Conservation (phyloP, 805 yeast genomes). For the Ogataea naganishii region DNA sequence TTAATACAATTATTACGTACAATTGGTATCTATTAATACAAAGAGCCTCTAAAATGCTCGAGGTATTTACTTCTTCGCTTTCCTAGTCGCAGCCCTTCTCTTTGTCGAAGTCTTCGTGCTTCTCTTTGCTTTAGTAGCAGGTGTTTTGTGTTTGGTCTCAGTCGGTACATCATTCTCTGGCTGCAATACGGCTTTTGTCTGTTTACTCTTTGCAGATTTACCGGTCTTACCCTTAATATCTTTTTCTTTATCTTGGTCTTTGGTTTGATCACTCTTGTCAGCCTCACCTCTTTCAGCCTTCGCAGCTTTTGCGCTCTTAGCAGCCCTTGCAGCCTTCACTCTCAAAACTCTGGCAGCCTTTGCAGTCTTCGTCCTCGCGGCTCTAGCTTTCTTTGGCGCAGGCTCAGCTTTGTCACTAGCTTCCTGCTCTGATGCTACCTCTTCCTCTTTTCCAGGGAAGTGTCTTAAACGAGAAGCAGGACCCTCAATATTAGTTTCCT, state of each 20-base stretch:
- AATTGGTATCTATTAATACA: too few species aligned
- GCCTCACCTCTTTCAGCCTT: neutral
- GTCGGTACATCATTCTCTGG: too few species aligned
- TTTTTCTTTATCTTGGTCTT: neutral
- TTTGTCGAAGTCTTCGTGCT: too few species aligned
- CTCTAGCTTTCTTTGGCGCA: slow-evolving; percentile 1
- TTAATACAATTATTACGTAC: too few species aligned
- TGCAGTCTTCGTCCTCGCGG: neutral
- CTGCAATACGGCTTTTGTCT: slow-evolving; percentile 1
- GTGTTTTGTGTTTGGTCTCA: too few species aligned
- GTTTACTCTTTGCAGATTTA: neutral
- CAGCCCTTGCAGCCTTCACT: neutral
- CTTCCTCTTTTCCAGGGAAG: neutral
- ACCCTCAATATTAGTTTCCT: too few species aligned
- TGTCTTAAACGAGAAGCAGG: too few species aligned
- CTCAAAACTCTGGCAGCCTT: neutral
- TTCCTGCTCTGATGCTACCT: neutral
- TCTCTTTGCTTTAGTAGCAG: too few species aligned
- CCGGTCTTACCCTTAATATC: neutral
- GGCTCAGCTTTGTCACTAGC: slow-evolving; percentile 1
- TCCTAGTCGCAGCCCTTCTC: too few species aligned
- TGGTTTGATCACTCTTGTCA: neutral
- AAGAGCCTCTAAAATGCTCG: too few species aligned
- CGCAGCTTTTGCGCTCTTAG: neutral
- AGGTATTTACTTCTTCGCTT: too few species aligned